phyloP scores from a whole-genome alignment of 2,329 filamentous ascomycete genomes.

The Xenoacremonium recifei region DNA sequence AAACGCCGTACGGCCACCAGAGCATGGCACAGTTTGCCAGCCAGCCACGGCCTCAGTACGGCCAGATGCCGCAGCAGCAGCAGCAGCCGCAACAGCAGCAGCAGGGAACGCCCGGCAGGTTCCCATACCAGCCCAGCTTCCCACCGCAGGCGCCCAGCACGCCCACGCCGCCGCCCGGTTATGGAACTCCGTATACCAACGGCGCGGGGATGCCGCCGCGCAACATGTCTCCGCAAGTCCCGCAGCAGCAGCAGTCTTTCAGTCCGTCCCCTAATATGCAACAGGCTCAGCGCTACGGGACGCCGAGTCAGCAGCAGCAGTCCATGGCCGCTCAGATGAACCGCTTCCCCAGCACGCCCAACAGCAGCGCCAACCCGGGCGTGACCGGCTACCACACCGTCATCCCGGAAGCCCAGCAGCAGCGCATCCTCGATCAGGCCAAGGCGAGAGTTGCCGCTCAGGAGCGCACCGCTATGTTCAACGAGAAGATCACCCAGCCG shows the following conservation, averaged over 20 bases:
- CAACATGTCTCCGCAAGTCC: slow-evolving; percentile 45
- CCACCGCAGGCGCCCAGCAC: slow-evolving; percentile 37
- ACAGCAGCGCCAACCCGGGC: slow-evolving; percentile 34
- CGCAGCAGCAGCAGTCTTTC: slow-evolving; percentile 28
- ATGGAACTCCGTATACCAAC: slow-evolving; percentile 41
- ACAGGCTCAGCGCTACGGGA: slow-evolving; percentile 31
- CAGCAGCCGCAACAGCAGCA: slow-evolving; percentile 41
- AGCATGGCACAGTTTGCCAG: slow-evolving; percentile 47
- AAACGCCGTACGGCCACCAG: slow-evolving; percentile 51
- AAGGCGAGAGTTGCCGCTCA: slow-evolving; percentile 47
- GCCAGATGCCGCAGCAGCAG: slow-evolving; percentile 39
- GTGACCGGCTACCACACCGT: slow-evolving; percentile 48
- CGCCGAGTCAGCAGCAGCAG: slow-evolving; percentile 25
- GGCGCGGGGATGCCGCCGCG: slow-evolving; percentile 40
- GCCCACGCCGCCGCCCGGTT: slow-evolving; percentile 37
- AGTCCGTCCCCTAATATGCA: slow-evolving; percentile 40
- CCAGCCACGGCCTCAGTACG: slow-evolving; percentile 45
- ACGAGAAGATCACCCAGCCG: slow-evolving; percentile 48
- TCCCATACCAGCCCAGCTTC: slow-evolving; percentile 40
- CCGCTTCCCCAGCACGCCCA: slow-evolving; percentile 32
- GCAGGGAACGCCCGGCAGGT: slow-evolving; percentile 41
- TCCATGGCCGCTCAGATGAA: slow-evolving; percentile 29
- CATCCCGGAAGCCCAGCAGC: slow-evolving; percentile 49
- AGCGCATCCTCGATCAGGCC: slow-evolving; percentile 50
- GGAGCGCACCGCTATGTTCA: slow-evolving; percentile 40